Base-by-base conservation (phyloP, 2,329 filamentous ascomycete genomes). In the Davidsoniella neocaledoniae region DNA sequence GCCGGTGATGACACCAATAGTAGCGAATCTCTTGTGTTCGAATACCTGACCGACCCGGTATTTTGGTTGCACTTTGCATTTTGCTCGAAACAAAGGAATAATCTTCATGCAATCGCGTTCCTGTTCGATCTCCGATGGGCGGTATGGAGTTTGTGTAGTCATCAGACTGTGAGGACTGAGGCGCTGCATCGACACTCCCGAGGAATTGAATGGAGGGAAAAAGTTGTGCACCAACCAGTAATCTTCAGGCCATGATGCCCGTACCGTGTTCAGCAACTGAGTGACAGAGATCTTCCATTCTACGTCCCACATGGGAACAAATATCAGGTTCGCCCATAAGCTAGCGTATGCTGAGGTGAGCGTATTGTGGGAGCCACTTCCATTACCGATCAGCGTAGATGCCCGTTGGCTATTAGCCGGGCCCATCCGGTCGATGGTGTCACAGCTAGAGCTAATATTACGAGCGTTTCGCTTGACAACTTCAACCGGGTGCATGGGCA, bases 1-100 rank as follows among this genome's bases (percentile, higher is more conserved):
- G n/a, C 88, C 88, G 12, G 83, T 85, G 52, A 98, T 83, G 23
- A 93, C 74, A 16, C 82, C 88, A 45, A 80, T 69, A 61, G 90
- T 94, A 17, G 73, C 68, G 61, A 91, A 94, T 43, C 87, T 75
- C 54, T 72, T 77, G 64, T 98, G 91, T 44, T 73, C 74, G 61
- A 96, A 94, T 5, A 94, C 73, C 57, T 93, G 83, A 1, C 91
- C 91, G 45, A 94, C 74, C 8, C 45, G 43, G 10, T 49, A 49
- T 10, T 9, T 36, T 37, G 46, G 44, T 17, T 48, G 43, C 17
- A 36, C 10, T 4, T 12, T 33, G 29, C 29, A 33, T 4, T 33
- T 33, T 33, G 1, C 29, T 9, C 29, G 29, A 33, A 2, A 33
- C 4, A 33, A 36, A 4, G 51, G 49, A 23, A 48, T 16, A 2